phyloP scores from a whole-genome alignment of 257 asterid genomes.

The Jacaranda copaia region DNA sequence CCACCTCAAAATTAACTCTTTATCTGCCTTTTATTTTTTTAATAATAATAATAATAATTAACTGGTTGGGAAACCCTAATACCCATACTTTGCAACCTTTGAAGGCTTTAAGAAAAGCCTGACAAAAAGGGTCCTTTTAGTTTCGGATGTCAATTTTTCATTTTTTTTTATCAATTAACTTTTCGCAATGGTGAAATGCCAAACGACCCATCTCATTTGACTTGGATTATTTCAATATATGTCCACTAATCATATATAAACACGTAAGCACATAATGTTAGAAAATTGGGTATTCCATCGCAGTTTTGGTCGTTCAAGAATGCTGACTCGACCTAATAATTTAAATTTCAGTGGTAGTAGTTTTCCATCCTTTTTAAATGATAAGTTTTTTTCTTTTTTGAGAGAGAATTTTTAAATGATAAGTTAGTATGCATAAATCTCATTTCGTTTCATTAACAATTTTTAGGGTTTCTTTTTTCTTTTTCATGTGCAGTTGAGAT shows the following conservation, averaged over 20 bases:
- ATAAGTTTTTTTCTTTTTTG: too few relatives aligned
- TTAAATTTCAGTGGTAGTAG: too few relatives aligned
- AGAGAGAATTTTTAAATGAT: too few relatives aligned
- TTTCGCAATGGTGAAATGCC: background rate
- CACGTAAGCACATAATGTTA: background rate
- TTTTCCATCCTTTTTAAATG: too few relatives aligned
- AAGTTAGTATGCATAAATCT: too few relatives aligned
- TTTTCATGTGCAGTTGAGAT: too few relatives aligned
- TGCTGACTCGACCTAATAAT: too few relatives aligned
- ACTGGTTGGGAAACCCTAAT: slow-evolving; percentile 12
- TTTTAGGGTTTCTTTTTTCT: too few relatives aligned
- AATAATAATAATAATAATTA: slow-evolving; percentile 1
- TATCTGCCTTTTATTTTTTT: background rate
- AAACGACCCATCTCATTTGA: background rate
- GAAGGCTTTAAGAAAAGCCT: slow-evolving; percentile 14
- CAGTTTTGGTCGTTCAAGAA: too few relatives aligned
- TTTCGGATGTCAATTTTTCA: background rate
- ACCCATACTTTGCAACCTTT: background rate
- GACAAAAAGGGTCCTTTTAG: slow-evolving; percentile 2
- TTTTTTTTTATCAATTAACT: too few relatives aligned
- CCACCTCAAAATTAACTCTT: background rate
- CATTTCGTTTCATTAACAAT: too few relatives aligned
- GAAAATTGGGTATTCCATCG: too few relatives aligned
- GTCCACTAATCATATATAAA: background rate
- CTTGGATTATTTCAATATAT: slow-evolving; percentile 8